Percentiles rank a stretch among this genome's conserved stretches.
phyloP scores from a whole-genome alignment of 139 green algal genomes.

The Chlamydomonas sphaeroides region DNA sequence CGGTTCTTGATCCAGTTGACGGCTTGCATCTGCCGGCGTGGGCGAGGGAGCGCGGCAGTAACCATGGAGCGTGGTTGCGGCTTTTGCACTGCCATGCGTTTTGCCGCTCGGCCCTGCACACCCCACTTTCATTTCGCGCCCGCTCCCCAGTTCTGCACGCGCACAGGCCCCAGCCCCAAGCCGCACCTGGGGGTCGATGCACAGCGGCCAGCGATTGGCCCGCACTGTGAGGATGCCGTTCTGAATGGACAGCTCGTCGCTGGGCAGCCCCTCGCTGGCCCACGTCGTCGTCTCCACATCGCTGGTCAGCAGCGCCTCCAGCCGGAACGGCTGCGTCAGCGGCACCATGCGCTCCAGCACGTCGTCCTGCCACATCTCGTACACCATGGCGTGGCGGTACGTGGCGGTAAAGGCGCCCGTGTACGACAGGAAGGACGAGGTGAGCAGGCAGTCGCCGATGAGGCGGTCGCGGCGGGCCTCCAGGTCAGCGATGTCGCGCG shows the following conservation, averaged over 20 bases:
- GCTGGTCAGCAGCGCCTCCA: slow-evolving; percentile 80
- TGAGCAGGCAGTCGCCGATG: slow-evolving; percentile 87
- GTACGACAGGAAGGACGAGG: slow-evolving; percentile 83
- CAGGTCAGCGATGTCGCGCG: slow-evolving; percentile 72
- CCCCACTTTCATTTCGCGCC: too few species aligned
- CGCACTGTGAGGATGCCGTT: slow-evolving; percentile 88
- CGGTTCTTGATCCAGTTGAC: slow-evolving; percentile 89
- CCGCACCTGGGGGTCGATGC: slow-evolving; percentile 77
- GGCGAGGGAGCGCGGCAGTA: background rate
- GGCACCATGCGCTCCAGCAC: slow-evolving; percentile 68
- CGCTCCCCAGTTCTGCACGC: too few species aligned
- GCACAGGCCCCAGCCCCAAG: background rate
- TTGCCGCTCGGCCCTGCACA: too few species aligned
- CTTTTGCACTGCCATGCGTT: too few species aligned
- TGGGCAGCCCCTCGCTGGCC: slow-evolving; percentile 79
- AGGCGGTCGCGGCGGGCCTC: slow-evolving; percentile 60
- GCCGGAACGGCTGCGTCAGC: slow-evolving; percentile 74
- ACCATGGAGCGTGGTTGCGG: background rate
- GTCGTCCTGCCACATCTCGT: slow-evolving; percentile 81
- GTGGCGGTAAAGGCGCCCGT: slow-evolving; percentile 86
- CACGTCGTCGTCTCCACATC: slow-evolving; percentile 82
- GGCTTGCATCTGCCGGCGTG: slow-evolving; percentile 77
- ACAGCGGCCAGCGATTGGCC: slow-evolving; percentile 82
- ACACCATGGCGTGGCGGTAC: slow-evolving; percentile 81
- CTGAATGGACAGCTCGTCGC: slow-evolving; percentile 85